Percentiles rank a stretch among this genome's conserved stretches.
phyloP scores from a whole-genome alignment of 371 early-diverging fungal genomes.

The Capniomyces stellatus region DNA sequence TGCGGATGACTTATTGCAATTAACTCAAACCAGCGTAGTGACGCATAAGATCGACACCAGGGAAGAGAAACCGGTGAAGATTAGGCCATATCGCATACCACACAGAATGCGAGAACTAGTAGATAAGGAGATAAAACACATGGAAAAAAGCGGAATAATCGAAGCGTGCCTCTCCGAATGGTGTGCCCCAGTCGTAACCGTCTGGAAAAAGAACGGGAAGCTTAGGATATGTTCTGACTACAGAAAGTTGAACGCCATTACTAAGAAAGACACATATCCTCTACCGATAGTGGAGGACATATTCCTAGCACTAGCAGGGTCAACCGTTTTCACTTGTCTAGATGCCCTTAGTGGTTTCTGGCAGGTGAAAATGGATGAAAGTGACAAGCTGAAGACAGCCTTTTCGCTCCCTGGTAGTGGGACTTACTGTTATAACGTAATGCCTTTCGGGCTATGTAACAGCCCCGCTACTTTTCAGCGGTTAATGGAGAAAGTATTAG shows the following conservation, averaged over 20 bases:
- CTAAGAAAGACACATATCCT: slow-evolving; percentile 17
- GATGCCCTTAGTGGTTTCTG: slow-evolving; percentile 20
- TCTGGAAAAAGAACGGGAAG: slow-evolving; percentile 13
- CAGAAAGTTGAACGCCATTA: slow-evolving; percentile 19
- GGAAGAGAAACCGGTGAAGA: neutral
- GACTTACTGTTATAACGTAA: slow-evolving; percentile 25
- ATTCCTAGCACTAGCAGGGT: slow-evolving; percentile 9
- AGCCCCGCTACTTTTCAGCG: neutral
- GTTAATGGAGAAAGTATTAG: slow-evolving; percentile 1
- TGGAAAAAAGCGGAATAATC: neutral
- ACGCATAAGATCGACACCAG: neutral
- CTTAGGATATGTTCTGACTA: slow-evolving; percentile 21
- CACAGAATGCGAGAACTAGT: neutral
- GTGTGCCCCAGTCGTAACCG: neutral
- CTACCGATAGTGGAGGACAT: slow-evolving; percentile 18
- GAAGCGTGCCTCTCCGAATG: neutral
- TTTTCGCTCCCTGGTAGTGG: slow-evolving; percentile 25
- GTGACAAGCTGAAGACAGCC: slow-evolving; percentile 27
- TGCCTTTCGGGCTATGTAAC: slow-evolving; percentile 31
- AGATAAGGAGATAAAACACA: neutral
- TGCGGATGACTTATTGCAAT: neutral
- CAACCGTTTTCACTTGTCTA: slow-evolving; percentile 10
- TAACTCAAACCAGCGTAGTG: neutral
- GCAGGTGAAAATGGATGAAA: slow-evolving; percentile 14
- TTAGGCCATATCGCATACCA: neutral